Evolutionary conservation across 352 stramenopile species (phyloP), one percentile per base, ranked within the genome.

Genomic region (Pythium rishiriense): DNA sequence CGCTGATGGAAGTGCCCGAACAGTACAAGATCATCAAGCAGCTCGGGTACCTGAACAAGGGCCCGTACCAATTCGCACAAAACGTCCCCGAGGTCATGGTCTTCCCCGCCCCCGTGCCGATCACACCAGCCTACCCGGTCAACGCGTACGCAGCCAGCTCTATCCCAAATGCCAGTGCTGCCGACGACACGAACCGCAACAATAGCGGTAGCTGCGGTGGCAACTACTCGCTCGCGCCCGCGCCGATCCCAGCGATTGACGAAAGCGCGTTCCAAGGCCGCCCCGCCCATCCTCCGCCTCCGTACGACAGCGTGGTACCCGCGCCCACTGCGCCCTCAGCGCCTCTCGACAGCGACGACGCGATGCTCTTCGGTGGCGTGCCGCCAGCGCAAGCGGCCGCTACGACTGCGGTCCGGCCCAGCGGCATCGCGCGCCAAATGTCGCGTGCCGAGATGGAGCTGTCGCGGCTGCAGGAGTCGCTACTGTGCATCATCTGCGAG

Each of bases 1-100:
- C 87, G 45, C 73, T 96, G 26, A 94, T 94, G 85, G 85, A 96
- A 73, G 78, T 94, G 49, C 87, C 87, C 8, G 79, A 87, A 52
- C 86, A 95, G 62, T 94, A 93, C 62, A 75, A 76, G 39, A 79
- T 74, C 35, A 93, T 95, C 71, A 91, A 91, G 60, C 68, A 87
- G 19, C 75, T 91, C 57, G 76, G 80, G 19, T 87, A 88, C 59
- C 61, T 91, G 41, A 74, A 71, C 54, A 72, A 69, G 17, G 69
- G 73, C 0, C 66, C 79, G 28, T 83, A 82, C 64, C 69, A 76
- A n/a, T 74, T 79, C 50, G 74, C 64, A 19, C 66, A 70, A 22
- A 75, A 90, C 61, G 49, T 93, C n/a, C 79, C 81, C 19, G 65
- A 68, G 25, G 81, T 92, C 29, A 83, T 87, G 50, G 76, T 93